A percentile compares a stretch with the other conserved stretches of the same genome.
These are phyloP conservation scores for Penicillium polonicum DNA, from an alignment of 2,329 filamentous ascomycete genomes.

Conservation along the genomic window DNA sequence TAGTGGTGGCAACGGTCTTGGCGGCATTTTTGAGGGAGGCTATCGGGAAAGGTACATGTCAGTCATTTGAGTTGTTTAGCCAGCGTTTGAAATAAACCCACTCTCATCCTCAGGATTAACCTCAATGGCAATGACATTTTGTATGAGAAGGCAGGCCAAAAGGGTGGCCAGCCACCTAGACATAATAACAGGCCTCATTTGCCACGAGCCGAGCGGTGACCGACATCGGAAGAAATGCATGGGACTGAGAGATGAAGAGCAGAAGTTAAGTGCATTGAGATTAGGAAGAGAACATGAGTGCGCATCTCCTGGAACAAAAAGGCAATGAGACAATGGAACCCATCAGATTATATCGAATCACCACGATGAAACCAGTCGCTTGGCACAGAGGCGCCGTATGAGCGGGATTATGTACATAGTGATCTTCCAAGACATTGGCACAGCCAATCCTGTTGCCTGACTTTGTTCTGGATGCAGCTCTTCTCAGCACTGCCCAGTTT, in stretches of 20 bases:
- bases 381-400: background rate
- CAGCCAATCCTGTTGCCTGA: constrained; percentile 7
- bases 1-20: constrained; percentile 43
- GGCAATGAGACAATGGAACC: background rate
- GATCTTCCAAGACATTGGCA: constrained; percentile 6
- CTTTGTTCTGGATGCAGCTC: constrained; percentile 1
- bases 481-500: constrained; percentile 8
- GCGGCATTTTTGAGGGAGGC: constrained; percentile 43
- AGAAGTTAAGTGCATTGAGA: background rate
- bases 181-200: constrained; percentile 3
- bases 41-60: constrained; percentile 3
- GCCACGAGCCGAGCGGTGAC: background rate
- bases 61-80: background rate
- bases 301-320: background rate
- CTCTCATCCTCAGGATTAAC: constrained; percentile 8
- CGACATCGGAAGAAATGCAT: constrained; percentile 9
- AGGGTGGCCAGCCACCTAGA: background rate
- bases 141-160: background rate
- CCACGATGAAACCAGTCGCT: constrained; percentile 5
- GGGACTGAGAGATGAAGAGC: background rate
- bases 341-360: constrained; percentile 1
- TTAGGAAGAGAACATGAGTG: background rate
- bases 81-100: background rate
- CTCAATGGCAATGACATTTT: constrained; percentile 1
- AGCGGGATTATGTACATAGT: background rate